phyloP scores from a whole-genome alignment of 2,329 filamentous ascomycete genomes.

The Pseudopithomyces chartarum region DNA sequence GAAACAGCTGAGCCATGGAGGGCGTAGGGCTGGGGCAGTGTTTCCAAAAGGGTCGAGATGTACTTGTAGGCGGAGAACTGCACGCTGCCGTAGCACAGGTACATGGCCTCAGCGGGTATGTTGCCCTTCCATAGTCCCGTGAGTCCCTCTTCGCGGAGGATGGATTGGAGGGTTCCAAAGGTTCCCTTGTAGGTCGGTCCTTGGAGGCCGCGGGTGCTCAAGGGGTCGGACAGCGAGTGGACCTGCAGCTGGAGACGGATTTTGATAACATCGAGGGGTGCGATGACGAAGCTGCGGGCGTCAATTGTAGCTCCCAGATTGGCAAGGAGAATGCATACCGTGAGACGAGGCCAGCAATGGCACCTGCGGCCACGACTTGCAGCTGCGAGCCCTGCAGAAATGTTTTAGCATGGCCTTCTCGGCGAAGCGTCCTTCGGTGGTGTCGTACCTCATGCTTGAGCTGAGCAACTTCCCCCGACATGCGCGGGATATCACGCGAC shows the following conservation, averaged over 20 bases:
- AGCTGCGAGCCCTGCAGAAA: slow-evolving; percentile 63
- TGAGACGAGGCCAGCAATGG: slow-evolving; percentile 81
- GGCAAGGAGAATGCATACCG: slow-evolving; percentile 59
- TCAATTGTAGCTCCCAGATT: slow-evolving; percentile 1
- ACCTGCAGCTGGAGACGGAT: slow-evolving; percentile 95
- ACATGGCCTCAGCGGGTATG: slow-evolving; percentile 91
- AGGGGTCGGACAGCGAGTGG: slow-evolving; percentile 78
- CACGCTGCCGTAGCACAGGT: slow-evolving; percentile 84
- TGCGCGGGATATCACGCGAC: slow-evolving; percentile 52
- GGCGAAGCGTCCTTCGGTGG: background rate
- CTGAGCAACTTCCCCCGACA: slow-evolving; percentile 66
- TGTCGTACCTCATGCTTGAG: slow-evolving; percentile 69
- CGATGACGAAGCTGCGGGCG: slow-evolving; percentile 77
- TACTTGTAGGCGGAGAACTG: slow-evolving; percentile 91
- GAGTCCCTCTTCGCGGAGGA: slow-evolving; percentile 80
- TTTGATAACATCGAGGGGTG: slow-evolving; percentile 96
- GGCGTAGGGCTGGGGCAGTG: slow-evolving; percentile 49
- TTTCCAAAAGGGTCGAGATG: slow-evolving; percentile 69
- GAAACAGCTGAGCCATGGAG: slow-evolving; percentile 73
- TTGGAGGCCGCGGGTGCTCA: slow-evolving; percentile 56
- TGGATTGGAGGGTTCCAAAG: slow-evolving; percentile 74
- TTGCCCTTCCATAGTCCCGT: slow-evolving; percentile 96
- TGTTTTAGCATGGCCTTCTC: slow-evolving; percentile 11
- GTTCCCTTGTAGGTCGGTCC: slow-evolving; percentile 73
- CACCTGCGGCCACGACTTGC: slow-evolving; percentile 70